Evolutionary conservation across 371 early-diverging fungal species (phyloP), one percentile per base, ranked within the genome.

Genomic region (Saksenaea vasiformis): DNA sequence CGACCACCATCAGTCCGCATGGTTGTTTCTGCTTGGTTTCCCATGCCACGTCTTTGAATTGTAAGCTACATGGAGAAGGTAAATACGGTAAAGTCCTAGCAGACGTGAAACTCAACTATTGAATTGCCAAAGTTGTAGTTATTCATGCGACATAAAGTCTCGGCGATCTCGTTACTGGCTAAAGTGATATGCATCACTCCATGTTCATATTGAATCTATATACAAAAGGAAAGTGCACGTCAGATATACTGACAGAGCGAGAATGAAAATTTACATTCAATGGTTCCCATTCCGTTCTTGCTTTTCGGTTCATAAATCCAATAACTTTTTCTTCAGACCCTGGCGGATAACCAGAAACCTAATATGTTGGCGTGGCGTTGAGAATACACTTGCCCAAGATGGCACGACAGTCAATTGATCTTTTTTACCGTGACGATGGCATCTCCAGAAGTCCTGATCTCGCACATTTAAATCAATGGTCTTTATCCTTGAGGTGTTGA

Each of bases 261-360:
- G 31, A 43, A 1, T 4, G 22, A 8, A 28, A 39, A 31, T 59
- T 67, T 76, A 80, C 81, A 28, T 72, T 36, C 26, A 73, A 53
- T 5, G 75, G 67, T 31, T 71, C 71, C 82, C 82, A 82, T 7
- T 65, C 63, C 1, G 58, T 56, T 64, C 72, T 73, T 8, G 72
- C 56, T 60, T 82, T 82, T 60, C 74, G 65, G 5, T 67, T 65
- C 13, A 82, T 51, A 43, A 82, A 82, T 2, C 64, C 64, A 28
- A 78, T 7, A 3, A 75, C 63, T n/a, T 73, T 66, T 22, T 73
- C 64, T 62, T 78, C 79, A 31, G 69, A 15, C 14, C 74, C 70
- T 27, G 59, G 57, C 26, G 76, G 77, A 66, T 69, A 70, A 7
- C 77, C 77, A 10, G 74, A 41, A 11, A 79, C 65, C 80, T 79